These are phyloP conservation scores for Sarcomyxa edulis DNA, from an alignment of 768 basidiomycete genomes.

Conservation along the genomic window DNA sequence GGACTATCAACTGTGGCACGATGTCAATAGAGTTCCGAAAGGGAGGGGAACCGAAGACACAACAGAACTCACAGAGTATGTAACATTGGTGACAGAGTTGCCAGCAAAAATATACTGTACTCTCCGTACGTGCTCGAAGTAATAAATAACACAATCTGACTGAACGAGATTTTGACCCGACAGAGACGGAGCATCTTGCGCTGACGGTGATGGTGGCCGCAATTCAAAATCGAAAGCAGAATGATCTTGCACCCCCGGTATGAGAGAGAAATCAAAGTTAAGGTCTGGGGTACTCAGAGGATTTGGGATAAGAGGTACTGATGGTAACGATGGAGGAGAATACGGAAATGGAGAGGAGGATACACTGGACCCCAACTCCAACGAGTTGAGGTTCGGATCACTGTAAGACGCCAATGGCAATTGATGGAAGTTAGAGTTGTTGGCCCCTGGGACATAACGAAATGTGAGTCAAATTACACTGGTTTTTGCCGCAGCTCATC, in stretches of 20 bases:
- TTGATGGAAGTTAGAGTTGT: conserved; percentile 31
- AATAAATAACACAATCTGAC: conserved; percentile 63
- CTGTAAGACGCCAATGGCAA: conserved; percentile 27
- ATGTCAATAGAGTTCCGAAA: not conserved
- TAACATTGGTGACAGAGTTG: conserved; percentile 55
- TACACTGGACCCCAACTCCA: conserved; percentile 18
- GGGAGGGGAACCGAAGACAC: not conserved
- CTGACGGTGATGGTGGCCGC: not conserved
- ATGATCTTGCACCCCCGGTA: conserved; percentile 11
- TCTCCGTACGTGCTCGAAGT: conserved; percentile 67
- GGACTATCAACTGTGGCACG: conserved; percentile 41
- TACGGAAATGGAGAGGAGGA: conserved; percentile 22
- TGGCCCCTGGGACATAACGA: too few relatives aligned
- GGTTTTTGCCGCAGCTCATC: too few relatives aligned
- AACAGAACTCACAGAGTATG: conserved; percentile 51
- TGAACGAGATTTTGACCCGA: conserved; percentile 38
- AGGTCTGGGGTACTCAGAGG: conserved; percentile 21
- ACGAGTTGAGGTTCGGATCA: conserved; percentile 22
- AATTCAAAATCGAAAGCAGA: conserved; percentile 9
- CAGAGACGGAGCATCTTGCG: conserved; percentile 8
- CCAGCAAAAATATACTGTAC: conserved; percentile 64
- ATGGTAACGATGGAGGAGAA: conserved; percentile 21
- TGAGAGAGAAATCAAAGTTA: conserved; percentile 23
- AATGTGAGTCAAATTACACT: too few relatives aligned
- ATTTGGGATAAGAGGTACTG: conserved; percentile 19